Evolutionary conservation across 805 yeast genomes (phyloP).

Genomic region (Pichia manshurica): DNA sequence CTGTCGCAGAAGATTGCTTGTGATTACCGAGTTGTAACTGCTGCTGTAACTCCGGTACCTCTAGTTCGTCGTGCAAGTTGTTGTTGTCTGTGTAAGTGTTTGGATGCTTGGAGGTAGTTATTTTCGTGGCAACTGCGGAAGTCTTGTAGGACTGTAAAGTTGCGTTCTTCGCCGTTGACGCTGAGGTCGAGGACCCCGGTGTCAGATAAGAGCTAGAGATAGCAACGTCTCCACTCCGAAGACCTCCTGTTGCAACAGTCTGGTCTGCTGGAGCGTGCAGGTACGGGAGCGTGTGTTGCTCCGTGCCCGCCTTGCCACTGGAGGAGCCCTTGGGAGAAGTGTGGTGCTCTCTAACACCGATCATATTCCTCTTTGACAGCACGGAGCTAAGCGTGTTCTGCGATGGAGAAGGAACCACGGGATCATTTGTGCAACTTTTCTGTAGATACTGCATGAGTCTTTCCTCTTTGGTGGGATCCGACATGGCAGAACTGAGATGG

Average conservation of each 20-base stretch:
- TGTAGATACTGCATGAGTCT: slow-evolving; percentile 7
- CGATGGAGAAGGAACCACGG: not conserved
- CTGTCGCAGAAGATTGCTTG: too few species aligned
- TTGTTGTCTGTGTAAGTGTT: slow-evolving; percentile 1
- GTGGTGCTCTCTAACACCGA: too few species aligned
- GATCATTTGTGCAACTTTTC: not conserved
- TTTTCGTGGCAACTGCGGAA: not conserved
- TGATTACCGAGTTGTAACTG: too few species aligned
- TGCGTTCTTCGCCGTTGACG: not conserved
- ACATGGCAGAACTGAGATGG: not conserved
- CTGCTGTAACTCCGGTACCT: not conserved
- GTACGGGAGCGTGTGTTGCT: too few species aligned
- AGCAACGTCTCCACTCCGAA: too few species aligned
- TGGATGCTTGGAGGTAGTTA: not conserved
- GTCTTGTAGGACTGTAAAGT: not conserved
- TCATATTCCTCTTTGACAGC: not conserved
- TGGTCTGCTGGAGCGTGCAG: too few species aligned
- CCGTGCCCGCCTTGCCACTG: too few species aligned
- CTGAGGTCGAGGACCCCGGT: too few species aligned
- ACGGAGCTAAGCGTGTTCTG: not conserved
- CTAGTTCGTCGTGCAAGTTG: not conserved
- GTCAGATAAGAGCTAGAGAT: too few species aligned
- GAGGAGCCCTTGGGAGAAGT: too few species aligned
- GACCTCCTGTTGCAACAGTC: too few species aligned
- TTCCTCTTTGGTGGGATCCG: not conserved